Base-by-base conservation (phyloP, 257 asterid species). In the Solanum pinnatisectum region DNA sequence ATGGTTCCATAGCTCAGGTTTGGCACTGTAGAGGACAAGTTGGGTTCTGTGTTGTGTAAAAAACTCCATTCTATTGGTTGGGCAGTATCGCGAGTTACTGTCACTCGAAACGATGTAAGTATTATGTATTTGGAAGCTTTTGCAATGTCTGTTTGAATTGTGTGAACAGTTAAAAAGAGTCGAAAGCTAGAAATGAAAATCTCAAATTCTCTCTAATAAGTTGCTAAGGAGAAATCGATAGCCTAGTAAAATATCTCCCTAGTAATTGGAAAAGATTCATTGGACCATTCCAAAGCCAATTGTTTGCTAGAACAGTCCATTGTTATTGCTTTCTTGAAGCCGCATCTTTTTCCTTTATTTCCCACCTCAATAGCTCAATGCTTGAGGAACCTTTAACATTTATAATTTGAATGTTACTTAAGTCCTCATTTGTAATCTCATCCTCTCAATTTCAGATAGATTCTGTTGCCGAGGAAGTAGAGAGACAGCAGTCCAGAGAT, bases 1-100 rank as follows among this genome's bases (percentile, higher is more conserved):
- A 90, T 91, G 94, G 93, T 90, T 94, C 94, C 96, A 91, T 96
- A 96, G 99, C 98, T 96, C 99, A 96, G 99, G 95, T 96, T 92
- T 91, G 98, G 98, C 94, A 91, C 92, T 81, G 94, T 95, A 88
- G 97, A 95, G 96, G 98, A 95, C 90, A 91, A 84, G 83, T 87
- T 96, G 91, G 91, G 97, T 84, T 91, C 93, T 86, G 65, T 89
- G 72, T 87, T 96, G 92, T 92, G 94, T 87, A 89, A 67, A 71
- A 93, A 94, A 92, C 96, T 94, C 88, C 94, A 91, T 87, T 94
- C 98, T 44, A 91, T 95, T 86, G 98, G 99, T 52, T 96, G 98
- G 98, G 90, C 90, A 32, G 95, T 94, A 85, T 92, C 97, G 35
- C 96, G 95, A 85, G 87, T 90, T 87, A 88, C 96, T 84, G 92